Evolutionary conservation across 495 filamentous ascomycete genomes (phyloP), one percentile per base, ranked within the genome.

Genomic region (Penicillium dipodomyicola): DNA sequence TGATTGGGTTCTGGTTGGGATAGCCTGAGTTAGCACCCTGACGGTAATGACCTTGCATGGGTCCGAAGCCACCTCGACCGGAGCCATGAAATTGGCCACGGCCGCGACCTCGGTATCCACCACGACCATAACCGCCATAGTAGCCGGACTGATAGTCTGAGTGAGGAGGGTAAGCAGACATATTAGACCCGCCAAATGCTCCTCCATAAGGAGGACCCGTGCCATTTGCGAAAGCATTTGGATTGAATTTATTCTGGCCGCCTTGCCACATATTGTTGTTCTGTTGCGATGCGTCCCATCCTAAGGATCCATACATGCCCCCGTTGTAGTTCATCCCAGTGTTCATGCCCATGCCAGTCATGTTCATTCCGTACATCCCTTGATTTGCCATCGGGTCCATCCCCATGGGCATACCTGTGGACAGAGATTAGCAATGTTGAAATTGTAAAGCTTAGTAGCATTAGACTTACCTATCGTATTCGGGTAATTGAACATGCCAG

Each of bases 371-470:
- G 76, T 86, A 93, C 87, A 95, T 93, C 71, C 83, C 86, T 74
- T 94, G 89, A 72, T 76, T 77, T 83, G 91, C 79, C 88, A 92
- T 92, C 64, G 88, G 89, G 79, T 91, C 89, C 88, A 96, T 91
- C 68, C 77, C 77, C 86, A 92, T 90, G 67, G 84, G 77, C 86
- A 91, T 91, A 63, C 82, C 88, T 89, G 25, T 27, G 15, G 15
- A 54, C 22, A 37, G 46, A 11, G 12, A 46, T 64, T 59, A 63
- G 58, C 54, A 27, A 65, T 55, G 17, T 19, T 23, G 27, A 23
- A 10, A 43, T 17, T 19, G 33, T 25, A 32, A 43, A 22, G 33
- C 46, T 2, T 8, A 19, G 4, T 22, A 12, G 43, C 11, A 52
- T 54, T 32, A 22, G 12, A 80, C 92, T 67, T 79, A 96, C 92